phyloP scores from a whole-genome alignment of 257 asterid genomes.

The Jacaranda mimosifolia region DNA sequence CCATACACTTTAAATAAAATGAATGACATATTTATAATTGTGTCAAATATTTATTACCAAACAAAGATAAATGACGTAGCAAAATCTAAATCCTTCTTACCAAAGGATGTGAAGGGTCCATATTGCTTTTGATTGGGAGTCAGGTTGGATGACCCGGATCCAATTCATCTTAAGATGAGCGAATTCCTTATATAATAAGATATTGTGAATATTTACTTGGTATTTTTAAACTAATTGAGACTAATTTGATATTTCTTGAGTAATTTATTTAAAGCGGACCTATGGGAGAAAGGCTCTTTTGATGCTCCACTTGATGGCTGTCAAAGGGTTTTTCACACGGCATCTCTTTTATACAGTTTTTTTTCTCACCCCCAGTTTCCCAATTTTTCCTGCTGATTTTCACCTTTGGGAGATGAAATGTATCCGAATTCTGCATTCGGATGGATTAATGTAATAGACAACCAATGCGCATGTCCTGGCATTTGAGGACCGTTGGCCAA shows the following conservation, averaged over 20 bases:
- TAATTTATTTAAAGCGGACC: conserved; percentile 1
- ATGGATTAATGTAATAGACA: conserved; percentile 39
- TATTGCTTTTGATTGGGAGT: too few relatives aligned
- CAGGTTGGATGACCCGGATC: too few relatives aligned
- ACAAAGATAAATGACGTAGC: too few relatives aligned
- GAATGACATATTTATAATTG: too few relatives aligned
- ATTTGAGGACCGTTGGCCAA: conserved; percentile 42
- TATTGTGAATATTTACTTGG: too few relatives aligned
- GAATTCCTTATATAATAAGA: too few relatives aligned
- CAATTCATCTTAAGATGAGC: too few relatives aligned
- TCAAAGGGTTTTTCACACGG: conserved; percentile 23
- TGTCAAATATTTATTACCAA: too few relatives aligned
- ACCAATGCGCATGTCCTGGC: conserved; percentile 43
- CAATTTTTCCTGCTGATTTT: neutral
- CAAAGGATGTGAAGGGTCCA: too few relatives aligned
- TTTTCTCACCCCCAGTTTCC: conserved; percentile 16
- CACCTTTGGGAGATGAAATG: conserved; percentile 16
- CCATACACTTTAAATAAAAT: too few relatives aligned
- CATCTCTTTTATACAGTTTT: neutral
- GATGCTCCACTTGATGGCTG: neutral
- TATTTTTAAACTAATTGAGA: too few relatives aligned
- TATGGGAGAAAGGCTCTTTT: conserved; percentile 24
- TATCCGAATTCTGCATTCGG: conserved; percentile 30
- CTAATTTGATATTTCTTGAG: neutral
- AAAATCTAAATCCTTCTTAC: too few relatives aligned